Conservation (phyloP, 1,284 basidiomycete genomes). For the Neotropicomus parvogracilis region DNA sequence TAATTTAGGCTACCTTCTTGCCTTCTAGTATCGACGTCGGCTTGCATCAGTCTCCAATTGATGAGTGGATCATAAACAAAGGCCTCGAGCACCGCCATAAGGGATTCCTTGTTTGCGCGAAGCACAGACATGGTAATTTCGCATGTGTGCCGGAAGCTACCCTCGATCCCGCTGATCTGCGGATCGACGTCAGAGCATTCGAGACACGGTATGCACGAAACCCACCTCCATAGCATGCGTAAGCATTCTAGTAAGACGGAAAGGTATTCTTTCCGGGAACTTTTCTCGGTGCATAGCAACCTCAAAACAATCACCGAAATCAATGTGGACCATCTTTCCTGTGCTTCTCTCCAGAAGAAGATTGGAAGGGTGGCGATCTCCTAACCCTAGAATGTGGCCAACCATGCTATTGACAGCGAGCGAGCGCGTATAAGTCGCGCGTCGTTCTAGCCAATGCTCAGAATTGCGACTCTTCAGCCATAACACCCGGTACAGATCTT, state of each 20-base stretch:
- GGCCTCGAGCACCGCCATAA: slow-evolving; percentile 96
- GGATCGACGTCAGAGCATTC: slow-evolving; percentile 13
- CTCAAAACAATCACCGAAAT: slow-evolving; percentile 96
- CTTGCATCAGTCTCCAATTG: slow-evolving; percentile 83
- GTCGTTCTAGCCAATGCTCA: slow-evolving; percentile 96
- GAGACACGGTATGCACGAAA: background rate
- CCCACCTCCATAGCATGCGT: slow-evolving; percentile 98
- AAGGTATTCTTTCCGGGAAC: slow-evolving; percentile 98
- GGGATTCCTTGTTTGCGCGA: slow-evolving; percentile 94
- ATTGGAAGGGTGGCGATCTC: slow-evolving; percentile 98
- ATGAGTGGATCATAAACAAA: slow-evolving; percentile 90
- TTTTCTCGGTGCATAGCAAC: slow-evolving; percentile 96
- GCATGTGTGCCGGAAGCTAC: slow-evolving; percentile 93
- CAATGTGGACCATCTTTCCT: slow-evolving; percentile 96
- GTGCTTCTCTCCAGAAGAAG: slow-evolving; percentile 88
- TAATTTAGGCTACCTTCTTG: slow-evolving; percentile 48
- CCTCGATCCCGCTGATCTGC: slow-evolving; percentile 94
- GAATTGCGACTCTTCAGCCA: slow-evolving; percentile 96
- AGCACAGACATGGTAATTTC: slow-evolving; percentile 97
- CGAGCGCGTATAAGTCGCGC: slow-evolving; percentile 95
- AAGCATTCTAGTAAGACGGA: slow-evolving; percentile 97
- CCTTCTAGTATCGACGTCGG: slow-evolving; percentile 60
- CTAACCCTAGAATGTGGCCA: slow-evolving; percentile 94
- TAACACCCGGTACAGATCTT: slow-evolving; percentile 96
- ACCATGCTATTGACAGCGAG: slow-evolving; percentile 97